phyloP scores from a whole-genome alignment of 768 basidiomycete species.

The Galerina marginata region DNA sequence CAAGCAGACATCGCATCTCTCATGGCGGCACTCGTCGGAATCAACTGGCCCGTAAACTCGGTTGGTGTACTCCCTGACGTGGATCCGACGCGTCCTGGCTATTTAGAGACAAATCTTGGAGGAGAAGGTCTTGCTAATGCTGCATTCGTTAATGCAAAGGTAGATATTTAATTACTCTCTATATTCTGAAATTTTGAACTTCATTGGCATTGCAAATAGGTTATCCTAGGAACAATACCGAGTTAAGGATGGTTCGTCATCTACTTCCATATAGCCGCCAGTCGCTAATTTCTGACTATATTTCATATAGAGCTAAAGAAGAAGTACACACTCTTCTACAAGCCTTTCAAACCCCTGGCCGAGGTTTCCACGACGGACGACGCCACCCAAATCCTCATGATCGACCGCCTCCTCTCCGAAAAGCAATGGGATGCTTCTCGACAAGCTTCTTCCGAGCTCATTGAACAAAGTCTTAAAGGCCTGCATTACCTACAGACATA shows the following conservation, averaged over 20 bases:
- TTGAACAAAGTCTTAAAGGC: constrained; percentile 59
- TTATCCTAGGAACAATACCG: constrained; percentile 79
- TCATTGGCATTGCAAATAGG: constrained; percentile 33
- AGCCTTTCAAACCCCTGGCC: constrained; percentile 60
- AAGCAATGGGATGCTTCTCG: constrained; percentile 57
- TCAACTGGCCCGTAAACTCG: constrained; percentile 80
- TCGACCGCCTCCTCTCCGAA: constrained; percentile 50
- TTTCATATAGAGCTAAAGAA: constrained; percentile 60
- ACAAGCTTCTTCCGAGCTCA: constrained; percentile 52
- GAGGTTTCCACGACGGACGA: constrained; percentile 27
- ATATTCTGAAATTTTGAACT: background rate
- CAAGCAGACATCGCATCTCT: constrained; percentile 84
- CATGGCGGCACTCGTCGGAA: constrained; percentile 77
- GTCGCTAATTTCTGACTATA: constrained; percentile 1
- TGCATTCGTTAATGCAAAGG: constrained; percentile 70
- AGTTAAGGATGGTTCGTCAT: constrained; percentile 71
- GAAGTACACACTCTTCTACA: constrained; percentile 62
- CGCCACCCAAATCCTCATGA: constrained; percentile 40
- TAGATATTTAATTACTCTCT: constrained; percentile 21
- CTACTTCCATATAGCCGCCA: background rate
- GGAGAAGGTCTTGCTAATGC: constrained; percentile 56
- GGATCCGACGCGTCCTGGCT: constrained; percentile 64
- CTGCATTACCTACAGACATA: constrained; percentile 86
- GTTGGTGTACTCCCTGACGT: constrained; percentile 84
- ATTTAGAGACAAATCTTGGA: constrained; percentile 51